These are phyloP conservation scores for Singerocomus inundabilis DNA, from an alignment of 1,284 basidiomycete species.

Conservation along the genomic window DNA sequence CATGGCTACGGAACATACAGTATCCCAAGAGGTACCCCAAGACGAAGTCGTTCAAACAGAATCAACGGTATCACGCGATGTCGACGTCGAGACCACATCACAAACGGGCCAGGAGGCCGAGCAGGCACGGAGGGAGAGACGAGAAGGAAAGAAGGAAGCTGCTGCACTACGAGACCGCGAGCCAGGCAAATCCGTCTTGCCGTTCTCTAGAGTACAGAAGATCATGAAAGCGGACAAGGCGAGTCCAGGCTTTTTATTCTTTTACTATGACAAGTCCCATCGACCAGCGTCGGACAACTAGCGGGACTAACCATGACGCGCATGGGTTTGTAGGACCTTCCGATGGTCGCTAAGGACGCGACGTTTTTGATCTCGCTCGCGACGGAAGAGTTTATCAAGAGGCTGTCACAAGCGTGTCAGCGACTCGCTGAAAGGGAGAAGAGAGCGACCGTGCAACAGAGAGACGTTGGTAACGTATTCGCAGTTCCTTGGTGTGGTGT, in stretches of 20 bases:
- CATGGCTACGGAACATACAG: conserved; percentile 19
- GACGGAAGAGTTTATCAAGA: conserved; percentile 75
- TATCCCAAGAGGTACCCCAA: conserved; percentile 10
- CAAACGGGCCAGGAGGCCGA: conserved; percentile 6
- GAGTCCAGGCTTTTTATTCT: too few relatives aligned
- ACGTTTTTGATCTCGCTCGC: conserved; percentile 71
- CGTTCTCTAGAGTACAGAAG: conserved; percentile 71
- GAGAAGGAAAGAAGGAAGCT: conserved; percentile 24
- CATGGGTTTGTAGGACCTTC: conserved; percentile 54
- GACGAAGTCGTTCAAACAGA: conserved; percentile 7
- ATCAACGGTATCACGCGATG: conserved; percentile 4
- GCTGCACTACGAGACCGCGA: conserved; percentile 36
- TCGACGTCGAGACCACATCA: conserved; percentile 13
- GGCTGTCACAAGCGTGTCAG: conserved; percentile 59
- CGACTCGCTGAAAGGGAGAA: conserved; percentile 60
- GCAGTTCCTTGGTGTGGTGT: background rate
- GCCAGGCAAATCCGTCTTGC: conserved; percentile 64
- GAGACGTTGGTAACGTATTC: conserved; percentile 58
- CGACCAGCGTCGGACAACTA: too few relatives aligned
- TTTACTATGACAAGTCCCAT: too few relatives aligned
- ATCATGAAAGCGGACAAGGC: conserved; percentile 81
- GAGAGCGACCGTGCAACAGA: conserved; percentile 64
- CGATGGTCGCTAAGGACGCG: conserved; percentile 70
- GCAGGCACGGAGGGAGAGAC: conserved; percentile 15
- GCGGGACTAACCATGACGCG: too few relatives aligned